Evolutionary conservation across 495 filamentous ascomycete species (phyloP), one percentile per base, ranked within the genome.

Genomic region (Entonaema liquescens): DNA sequence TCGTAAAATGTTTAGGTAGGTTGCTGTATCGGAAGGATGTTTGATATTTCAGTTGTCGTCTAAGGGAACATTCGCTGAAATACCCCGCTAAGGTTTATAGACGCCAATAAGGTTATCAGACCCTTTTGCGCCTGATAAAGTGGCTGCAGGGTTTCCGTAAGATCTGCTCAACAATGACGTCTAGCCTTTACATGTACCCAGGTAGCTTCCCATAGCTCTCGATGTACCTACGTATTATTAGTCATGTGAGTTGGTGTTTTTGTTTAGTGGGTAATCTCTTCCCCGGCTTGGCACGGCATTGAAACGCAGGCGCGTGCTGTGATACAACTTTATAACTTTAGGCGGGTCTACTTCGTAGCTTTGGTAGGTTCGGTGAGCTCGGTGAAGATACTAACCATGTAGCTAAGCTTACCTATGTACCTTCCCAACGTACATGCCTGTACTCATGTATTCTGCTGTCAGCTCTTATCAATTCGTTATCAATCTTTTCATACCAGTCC

Each of bases 111-210:
- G 56, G 56, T 55, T 65, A 59, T 60, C 68, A 44, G 5, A 36
- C 31, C 19, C 19, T 38, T 17, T 28, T 23, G 28, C 42, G 47
- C 55, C 25, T 47, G 67, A 65, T 70, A 65, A 65, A 65, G 58
- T 62, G 33, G 49, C 58, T 71, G 63, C 63, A 71, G 63, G 62
- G 62, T 35, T 36, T 63, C 59, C 47, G 64, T 67, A 63, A 67
- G 33, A 71, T 58, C 54, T 59, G 17, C 47, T 42, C 25, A 54
- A 68, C 47, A 31, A 72, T 72, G 70, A 72, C 70, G 70, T 72
- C 35, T 49, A 49, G 36, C 31, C 57, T 21, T 44, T 44, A 12
- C 17, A 47, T 9, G 42, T 47, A 47, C 42, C 42, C 11, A 21
- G 17, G 42, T 38, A 44, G 11, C 31, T 33, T 33, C 6, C 6